Evolutionary conservation across 163 green algal species (phyloP), one percentile per base, ranked within the genome.

Genomic region (Scenedesmus sp.): DNA sequence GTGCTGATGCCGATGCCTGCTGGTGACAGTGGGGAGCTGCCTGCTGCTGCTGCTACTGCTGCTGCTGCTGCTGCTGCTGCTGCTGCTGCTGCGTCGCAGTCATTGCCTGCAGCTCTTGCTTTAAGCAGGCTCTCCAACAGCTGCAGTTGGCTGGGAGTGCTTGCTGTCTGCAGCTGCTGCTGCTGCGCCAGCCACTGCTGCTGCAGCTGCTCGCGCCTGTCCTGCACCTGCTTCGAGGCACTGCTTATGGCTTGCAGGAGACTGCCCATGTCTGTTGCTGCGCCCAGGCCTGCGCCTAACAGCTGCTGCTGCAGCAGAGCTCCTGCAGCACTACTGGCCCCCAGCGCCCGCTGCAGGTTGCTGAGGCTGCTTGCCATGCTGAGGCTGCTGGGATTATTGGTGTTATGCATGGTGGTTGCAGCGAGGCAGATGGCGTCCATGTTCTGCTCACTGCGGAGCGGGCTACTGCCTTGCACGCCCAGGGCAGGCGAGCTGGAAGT

Each of bases 201-300:
- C 84, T 82, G 84, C 62, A 89, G n/a, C 60, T 89, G 62, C 34
- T 89, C 52, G 3, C 57, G 56, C 83, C 59, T 88, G 4, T 76
- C 56, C n/a, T 74, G 66, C 20, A 59, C 52, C 57, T 88, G 83
- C 57, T 74, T 34, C 64, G 84, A 67, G 10, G 60, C 46, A 6
- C 84, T 67, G 26, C 52, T 60, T 4, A 89, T 34, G 16, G 84
- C 60, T 62, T 89, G 62, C 62, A 89, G 84, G 26, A 89, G 23
- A 26, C 62, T 62, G 13, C 81, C 13, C 3, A 89, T 52, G 70
- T 79, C 70, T 13, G 23, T 79, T 13, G 70, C 70, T 52, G 70
- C 5, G 46, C 70, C 70, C 23, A 13, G 10, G 70, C 20, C 52
- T 79, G 70, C 70, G 46, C 70, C 70, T 23, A 79, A 23, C 66